These are phyloP conservation scores for Lasiodiplodia hormozganensis DNA, from an alignment of 2,329 filamentous ascomycete species.

Conservation along the genomic window DNA sequence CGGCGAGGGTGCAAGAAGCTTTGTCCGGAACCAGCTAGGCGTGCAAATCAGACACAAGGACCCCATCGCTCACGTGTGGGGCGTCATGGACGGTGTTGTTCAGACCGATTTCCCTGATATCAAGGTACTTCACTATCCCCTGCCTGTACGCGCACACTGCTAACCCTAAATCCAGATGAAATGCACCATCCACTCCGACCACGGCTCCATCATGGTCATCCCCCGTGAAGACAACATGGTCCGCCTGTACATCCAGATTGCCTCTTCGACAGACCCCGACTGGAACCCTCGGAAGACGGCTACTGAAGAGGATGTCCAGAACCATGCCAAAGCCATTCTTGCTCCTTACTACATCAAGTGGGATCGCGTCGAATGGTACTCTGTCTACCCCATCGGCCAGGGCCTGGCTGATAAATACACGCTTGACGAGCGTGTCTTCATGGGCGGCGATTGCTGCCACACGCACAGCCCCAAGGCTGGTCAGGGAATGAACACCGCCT, in stretches of 20 bases:
- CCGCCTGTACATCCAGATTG: constrained; percentile 65
- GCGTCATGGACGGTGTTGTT: constrained; percentile 71
- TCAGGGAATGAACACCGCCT: constrained; percentile 69
- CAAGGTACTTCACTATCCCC: constrained; percentile 51
- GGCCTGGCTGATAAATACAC: constrained; percentile 71
- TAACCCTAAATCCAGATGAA: constrained; percentile 58
- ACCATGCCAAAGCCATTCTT: constrained; percentile 63
- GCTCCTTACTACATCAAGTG: constrained; percentile 67
- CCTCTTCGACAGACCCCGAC: constrained; percentile 66
- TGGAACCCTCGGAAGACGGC: constrained; percentile 67
- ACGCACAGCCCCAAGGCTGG: constrained; percentile 70
- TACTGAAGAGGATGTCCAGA: constrained; percentile 65
- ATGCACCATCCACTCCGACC: constrained; percentile 71
- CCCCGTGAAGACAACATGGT: constrained; percentile 62
- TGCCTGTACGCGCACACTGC: no score
- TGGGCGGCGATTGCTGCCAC: constrained; percentile 70
- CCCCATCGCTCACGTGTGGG: constrained; percentile 69
- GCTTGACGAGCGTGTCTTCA: constrained; percentile 69
- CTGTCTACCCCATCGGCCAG: constrained; percentile 70
- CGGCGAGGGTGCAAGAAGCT: constrained; percentile 67
- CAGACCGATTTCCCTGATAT: constrained; percentile 69
- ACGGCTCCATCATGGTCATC: constrained; percentile 70
- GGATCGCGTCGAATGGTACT: constrained; percentile 71
- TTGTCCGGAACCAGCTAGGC: constrained; percentile 67
- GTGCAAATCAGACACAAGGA: constrained; percentile 71